Base-by-base conservation (phyloP, 106 monocot species). In the Dendrobium chrysotoxum region DNA sequence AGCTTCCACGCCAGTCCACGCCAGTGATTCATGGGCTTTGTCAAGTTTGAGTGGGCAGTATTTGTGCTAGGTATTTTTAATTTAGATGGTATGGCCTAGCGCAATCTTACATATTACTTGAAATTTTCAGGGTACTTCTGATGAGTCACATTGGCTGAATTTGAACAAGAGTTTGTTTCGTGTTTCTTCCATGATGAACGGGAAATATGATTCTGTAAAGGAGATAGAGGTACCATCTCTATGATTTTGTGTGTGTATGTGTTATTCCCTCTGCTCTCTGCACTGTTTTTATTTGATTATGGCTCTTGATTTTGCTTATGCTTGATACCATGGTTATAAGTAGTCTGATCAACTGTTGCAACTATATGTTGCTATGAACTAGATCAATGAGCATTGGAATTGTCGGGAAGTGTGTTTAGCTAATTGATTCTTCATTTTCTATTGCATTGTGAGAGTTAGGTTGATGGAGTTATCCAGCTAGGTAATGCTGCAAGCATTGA, bases 131-230 rank as follows among this genome's bases (percentile, higher is more conserved):
- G 87, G 81, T 76, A 93, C 95, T 23, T 80, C 78, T 58, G 98
- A 99, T 90, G 93, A 95, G 83, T 87, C 80, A 72, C 94, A 86
- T 79, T 99, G 98, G 98, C 38, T 88, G 55, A 88, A 89, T 53
- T 82, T 99, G 54, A 99, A 99, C 80, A 92, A 81, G 87, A 99
- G 95, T 83, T 68, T 99, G 38, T 93, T 90, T 57, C 83, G 88
- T 76, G 93, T 95, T 83, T 99, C 95, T 78, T 88, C 95, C 38
- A 79, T 99, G 88, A 95, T 91, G 87, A 99, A 99, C 85, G 98
- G 98, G 57, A 95, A 93, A 77, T 71, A 80, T 76, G 84, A 95
- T 80, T 92, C 93, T 25, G 74, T 99, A 46, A 82, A 83, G 61
- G 88, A 95, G 81, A 91, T 99, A 80, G 87, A 90, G 98, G 94